Conservation (phyloP, 2,329 filamentous ascomycete species). For the Ophiostoma himal-ulmi region DNA sequence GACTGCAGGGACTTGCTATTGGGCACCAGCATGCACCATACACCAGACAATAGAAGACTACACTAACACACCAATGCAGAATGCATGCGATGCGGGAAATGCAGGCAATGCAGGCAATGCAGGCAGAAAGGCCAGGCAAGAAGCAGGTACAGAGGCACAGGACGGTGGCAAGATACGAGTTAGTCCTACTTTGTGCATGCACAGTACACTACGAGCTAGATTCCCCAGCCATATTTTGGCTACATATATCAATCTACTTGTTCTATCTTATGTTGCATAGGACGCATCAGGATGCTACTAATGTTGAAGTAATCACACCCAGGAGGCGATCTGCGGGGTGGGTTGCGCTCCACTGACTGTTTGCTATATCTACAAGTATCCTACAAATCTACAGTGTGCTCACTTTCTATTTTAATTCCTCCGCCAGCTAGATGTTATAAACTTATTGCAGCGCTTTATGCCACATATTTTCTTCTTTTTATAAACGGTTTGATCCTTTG, state of each 20-base stretch:
- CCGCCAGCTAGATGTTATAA: neutral
- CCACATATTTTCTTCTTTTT: neutral
- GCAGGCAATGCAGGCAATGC: neutral
- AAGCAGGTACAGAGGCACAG: constrained; percentile 13
- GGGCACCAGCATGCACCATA: neutral
- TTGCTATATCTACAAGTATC: neutral
- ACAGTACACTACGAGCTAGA: neutral
- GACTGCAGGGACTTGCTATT: neutral
- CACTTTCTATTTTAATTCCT: neutral
- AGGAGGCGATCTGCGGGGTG: constrained; percentile 8
- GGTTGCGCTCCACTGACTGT: neutral
- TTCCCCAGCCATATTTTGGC: neutral
- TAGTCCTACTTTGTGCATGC: constrained; percentile 13
- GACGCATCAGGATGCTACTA: neutral
- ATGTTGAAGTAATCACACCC: neutral
- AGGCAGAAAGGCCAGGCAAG: constrained; percentile 2
- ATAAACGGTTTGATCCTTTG: neutral
- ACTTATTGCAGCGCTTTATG: neutral
- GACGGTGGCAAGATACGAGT: constrained; percentile 4
- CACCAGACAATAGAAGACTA: neutral
- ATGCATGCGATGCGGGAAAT: neutral
- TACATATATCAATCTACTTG: neutral
- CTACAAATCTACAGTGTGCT: neutral
- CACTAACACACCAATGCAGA: neutral
- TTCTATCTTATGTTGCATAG: neutral